Evolutionary conservation across 306 rosid species (phyloP), one percentile per base, ranked within the genome.

Genomic region (Lablab purpureus): DNA sequence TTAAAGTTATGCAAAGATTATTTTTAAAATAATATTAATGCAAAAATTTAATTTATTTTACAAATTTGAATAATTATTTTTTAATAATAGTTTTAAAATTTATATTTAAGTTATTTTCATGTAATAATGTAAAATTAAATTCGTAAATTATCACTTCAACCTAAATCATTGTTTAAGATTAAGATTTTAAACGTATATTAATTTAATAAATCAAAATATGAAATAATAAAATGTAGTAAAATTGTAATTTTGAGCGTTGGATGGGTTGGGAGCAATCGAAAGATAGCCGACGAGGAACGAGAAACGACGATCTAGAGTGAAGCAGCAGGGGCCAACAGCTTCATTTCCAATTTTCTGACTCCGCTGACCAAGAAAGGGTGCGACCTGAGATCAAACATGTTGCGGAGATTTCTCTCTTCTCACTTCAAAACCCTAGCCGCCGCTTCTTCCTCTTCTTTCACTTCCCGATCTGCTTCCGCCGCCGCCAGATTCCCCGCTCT

Each of bases 371-470:
- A 2, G 10, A 10, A 5, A 47, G 80, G 80, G 86, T 17, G 86
- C 36, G 75, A 83, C 86, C 86, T 78, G 86, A 83, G 86, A 83
- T 77, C 82, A 77, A 28, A 49, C 83, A 90, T 91, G 97, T 91
- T 91, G 89, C 93, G 98, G 80, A 87, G 90, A 77, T 65, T 92
- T 7, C 58, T 90, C 74, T 77, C 90, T 81, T 87, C 96, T 23
- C 85, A 86, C 0, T 89, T 92, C 87, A 85, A 84, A 89, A 73
- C 94, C 92, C 89, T 90, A 75, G 56, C 82, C 15, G 6, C 82
- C 3, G 10, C 46, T 73, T 3, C 76, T 19, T 41, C 83, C 17
- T 54, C 84, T 27, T 28, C 89, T 62, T 41, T 83, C 37, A 27
- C 86, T 14, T 71, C 78, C 77, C 89, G 94, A 88, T 89, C 88